Conservation (phyloP, 1,284 basidiomycete species). For the Boletellus sp. region DNA sequence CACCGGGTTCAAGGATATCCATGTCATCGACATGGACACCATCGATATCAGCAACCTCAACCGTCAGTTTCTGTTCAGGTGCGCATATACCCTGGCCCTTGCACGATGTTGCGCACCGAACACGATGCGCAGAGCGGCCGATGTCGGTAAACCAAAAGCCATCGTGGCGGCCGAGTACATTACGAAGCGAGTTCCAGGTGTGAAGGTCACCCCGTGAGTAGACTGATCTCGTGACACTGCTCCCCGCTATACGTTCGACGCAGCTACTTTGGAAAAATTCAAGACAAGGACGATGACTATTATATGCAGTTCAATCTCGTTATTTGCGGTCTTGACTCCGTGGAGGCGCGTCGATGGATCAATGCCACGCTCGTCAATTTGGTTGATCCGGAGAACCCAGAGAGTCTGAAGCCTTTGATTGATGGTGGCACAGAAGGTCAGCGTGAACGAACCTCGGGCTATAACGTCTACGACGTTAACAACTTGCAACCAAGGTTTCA, state of each 20-base stretch:
- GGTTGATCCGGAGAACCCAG: constrained; percentile 86
- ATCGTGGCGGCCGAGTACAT: constrained; percentile 92
- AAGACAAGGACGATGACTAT: constrained; percentile 95
- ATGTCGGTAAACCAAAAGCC: constrained; percentile 94
- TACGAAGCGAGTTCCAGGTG: constrained; percentile 92
- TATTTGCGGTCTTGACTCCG: constrained; percentile 97
- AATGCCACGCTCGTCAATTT: constrained; percentile 95
- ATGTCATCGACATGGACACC: constrained; percentile 99
- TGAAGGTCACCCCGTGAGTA: constrained; percentile 88
- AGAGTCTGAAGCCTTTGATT: constrained; percentile 96
- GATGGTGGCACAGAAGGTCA: constrained; percentile 97
- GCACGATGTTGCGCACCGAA: not conserved
- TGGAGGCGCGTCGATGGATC: constrained; percentile 97
- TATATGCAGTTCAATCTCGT: constrained; percentile 97
- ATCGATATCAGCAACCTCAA: constrained; percentile 99
- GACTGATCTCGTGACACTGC: not conserved
- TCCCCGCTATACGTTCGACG: constrained; percentile 15
- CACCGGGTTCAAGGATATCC: constrained; percentile 95
- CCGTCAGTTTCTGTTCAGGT: constrained; percentile 97
- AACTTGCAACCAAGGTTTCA: constrained; percentile 69
- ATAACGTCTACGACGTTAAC: not conserved
- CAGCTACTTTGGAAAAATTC: constrained; percentile 95
- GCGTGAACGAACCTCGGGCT: constrained; percentile 7
- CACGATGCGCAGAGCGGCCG: constrained; percentile 58
- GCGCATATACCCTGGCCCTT: constrained; percentile 18